Base-by-base conservation (phyloP, 441 rosid genomes). In the Bruguiera hainesii region DNA sequence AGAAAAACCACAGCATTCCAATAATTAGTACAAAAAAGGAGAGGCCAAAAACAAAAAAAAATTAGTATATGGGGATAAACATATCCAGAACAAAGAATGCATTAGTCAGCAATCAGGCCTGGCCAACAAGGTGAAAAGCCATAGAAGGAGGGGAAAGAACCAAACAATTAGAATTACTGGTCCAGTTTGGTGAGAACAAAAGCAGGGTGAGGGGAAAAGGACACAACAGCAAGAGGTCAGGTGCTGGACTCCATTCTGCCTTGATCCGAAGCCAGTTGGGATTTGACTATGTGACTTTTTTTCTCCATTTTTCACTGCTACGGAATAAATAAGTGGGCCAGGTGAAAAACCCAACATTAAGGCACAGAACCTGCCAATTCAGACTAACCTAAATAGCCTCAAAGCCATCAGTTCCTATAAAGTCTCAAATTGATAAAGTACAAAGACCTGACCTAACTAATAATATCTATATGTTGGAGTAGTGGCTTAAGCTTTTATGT, bases 1-100 rank as follows among this genome's bases (percentile, higher is more conserved):
- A 31, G 37, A 51, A 74, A 74, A 48, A 10, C 48, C 64, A 73
- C 9, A 48, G 26, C 52, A 50, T n/a, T 68, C 60, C 69, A 50
- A 59, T 56, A 56, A 74, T 71, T 56, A 71, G 66, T 30, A 29
- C 29, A 63, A 69, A 21, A 21, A 21, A 29, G 21, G 58, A 37
- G 46, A 10, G 46, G 46, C 46, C 15, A 7, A 10, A n/a, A 7
- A 52, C 18, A 64, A 42, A 66, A 9, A 53, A 63, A 63, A 50
- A 50, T 19, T 52, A 20, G 49, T 30, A 16, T 16, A 19, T 8
- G 8, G n/a, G 23, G 51, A 37, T 37, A 37, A 53, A 53, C 25
- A 53, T 13, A 55, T 60, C 18, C 26, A 46, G 31, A 5, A 56
- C 13, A 13, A 5, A 29, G 16, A 10, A 23, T 18, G 53, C 16